phyloP scores from a whole-genome alignment of 2,329 filamentous ascomycete genomes.

The Cercospora sesami region DNA sequence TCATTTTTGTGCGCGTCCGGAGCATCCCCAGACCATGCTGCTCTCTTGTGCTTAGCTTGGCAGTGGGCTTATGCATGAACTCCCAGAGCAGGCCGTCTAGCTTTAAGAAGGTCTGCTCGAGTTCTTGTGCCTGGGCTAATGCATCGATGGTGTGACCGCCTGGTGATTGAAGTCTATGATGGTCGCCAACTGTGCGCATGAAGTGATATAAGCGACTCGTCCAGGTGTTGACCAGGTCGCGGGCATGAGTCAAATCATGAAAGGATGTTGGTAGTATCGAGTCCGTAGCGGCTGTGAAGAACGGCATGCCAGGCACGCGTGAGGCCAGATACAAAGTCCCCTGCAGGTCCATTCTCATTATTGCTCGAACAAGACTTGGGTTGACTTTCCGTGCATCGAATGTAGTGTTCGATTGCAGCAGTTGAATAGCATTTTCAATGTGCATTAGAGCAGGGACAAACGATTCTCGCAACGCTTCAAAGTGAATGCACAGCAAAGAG shows the following conservation, averaged over 20 bases:
- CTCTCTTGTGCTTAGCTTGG: conserved; percentile 32
- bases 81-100: conserved; percentile 34
- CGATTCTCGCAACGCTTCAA: conserved; percentile 37
- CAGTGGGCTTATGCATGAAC: conserved; percentile 35
- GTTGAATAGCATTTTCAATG: conserved; percentile 36
- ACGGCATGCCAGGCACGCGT: conserved; percentile 35
- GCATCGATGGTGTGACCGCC: conserved; percentile 34
- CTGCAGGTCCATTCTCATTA: conserved; percentile 39
- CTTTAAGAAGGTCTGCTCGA: conserved; percentile 30
- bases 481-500: conserved; percentile 38
- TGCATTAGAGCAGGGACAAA: conserved; percentile 38
- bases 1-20: conserved; percentile 33
- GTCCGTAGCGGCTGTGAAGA: conserved; percentile 33
- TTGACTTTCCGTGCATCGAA: conserved; percentile 33
- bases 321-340: conserved; percentile 33
- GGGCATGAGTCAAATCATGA: conserved; percentile 34
- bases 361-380: conserved; percentile 31
- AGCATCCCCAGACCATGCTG: conserved; percentile 37
- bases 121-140: conserved; percentile 32
- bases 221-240: conserved; percentile 35
- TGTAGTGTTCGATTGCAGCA: conserved; percentile 29
- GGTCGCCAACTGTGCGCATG: conserved; percentile 33
- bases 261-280: conserved; percentile 31
- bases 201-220: conserved; percentile 36
- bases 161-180: conserved; percentile 30